phyloP scores from a whole-genome alignment of 805 yeast genomes.

The Nakazawaea populi region DNA sequence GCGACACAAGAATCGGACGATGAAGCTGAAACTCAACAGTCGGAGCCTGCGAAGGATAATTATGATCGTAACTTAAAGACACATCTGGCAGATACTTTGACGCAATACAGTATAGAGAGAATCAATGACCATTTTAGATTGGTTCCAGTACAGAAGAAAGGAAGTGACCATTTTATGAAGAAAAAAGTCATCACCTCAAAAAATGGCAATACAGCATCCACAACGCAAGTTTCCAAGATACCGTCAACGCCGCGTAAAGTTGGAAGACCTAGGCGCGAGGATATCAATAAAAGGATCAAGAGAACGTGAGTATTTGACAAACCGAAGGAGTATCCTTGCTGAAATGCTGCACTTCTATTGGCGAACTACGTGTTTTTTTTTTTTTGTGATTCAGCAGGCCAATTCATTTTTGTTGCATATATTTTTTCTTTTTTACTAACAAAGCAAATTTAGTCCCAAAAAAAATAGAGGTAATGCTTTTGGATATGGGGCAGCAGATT shows the following conservation, averaged over 20 bases:
- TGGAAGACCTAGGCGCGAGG: background rate
- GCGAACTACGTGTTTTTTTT: too few species aligned
- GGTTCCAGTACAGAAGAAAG: conserved; percentile 12
- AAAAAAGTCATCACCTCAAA: conserved; percentile 3
- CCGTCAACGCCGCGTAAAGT: conserved; percentile 10
- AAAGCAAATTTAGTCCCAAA: conserved; percentile 7
- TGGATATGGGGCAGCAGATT: conserved; percentile 31
- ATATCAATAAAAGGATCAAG: conserved; percentile 4
- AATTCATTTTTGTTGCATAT: background rate
- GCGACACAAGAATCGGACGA: conserved; percentile 12
- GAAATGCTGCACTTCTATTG: too few species aligned
- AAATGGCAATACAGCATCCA: background rate
- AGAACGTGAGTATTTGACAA: conserved; percentile 7
- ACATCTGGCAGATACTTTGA: conserved; percentile 25
- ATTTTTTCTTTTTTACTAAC: background rate
- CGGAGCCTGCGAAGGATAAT: conserved; percentile 12
- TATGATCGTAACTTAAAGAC: conserved; percentile 25
- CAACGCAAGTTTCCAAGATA: conserved; percentile 1
- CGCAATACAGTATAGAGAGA: conserved; percentile 25
- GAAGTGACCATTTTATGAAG: conserved; percentile 15
- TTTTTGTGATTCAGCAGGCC: background rate
- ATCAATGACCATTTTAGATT: background rate
- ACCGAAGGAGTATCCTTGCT: too few species aligned
- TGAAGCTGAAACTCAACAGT: conserved; percentile 9
- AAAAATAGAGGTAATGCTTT: conserved; percentile 28